Evolutionary conservation across 2,329 filamentous ascomycete species (phyloP), one percentile per base, ranked within the genome.

Genomic region (Lecanicillium sp.): DNA sequence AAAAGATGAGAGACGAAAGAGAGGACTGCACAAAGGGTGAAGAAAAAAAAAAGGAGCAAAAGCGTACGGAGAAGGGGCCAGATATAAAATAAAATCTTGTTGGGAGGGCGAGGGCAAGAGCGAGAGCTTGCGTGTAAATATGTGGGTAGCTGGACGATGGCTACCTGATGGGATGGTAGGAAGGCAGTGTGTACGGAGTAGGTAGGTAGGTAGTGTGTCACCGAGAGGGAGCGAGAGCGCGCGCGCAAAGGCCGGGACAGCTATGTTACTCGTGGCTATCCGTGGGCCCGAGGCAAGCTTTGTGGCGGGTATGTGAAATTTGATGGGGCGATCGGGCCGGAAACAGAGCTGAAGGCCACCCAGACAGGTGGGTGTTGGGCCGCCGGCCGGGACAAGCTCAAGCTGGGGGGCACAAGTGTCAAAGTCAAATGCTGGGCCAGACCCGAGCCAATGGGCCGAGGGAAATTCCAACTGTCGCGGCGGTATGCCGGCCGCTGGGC

Each of bases 291-390:
- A 40, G 33, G 39, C 39, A 40, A 31, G 33, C 32, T 28, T 36
- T 35, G 30, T 30, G 31, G 17, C 31, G 31, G 37, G 15, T 34
- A 34, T 34, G 28, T 36, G 38, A 18, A 33, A 17, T 17, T 11
- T 32, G 38, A 35, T 40, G 38, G 33, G 33, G 38, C 20, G 33
- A 36, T 40, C 33, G 38, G 38, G 7, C 28, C 38, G 28, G 38
- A 30, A 14, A 22, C 17, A 18, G 22, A 17, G 17, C 30, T 18
- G 19, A 31, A 33, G 36, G 30, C 25, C 19, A 29, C 20, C 17
- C 36, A 38, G 15, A 17, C 11, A 13, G 30, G 22, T 20, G 15
- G 22, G 17, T 30, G 31, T 17, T 14, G 4, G 17, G 29, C 29
- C 11, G 33, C 15, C 13, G n/a, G 29, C n/a, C n/a, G n/a, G n/a